phyloP scores from a whole-genome alignment of 2,329 filamentous ascomycete genomes.

The Huntiella bhutanensis region DNA sequence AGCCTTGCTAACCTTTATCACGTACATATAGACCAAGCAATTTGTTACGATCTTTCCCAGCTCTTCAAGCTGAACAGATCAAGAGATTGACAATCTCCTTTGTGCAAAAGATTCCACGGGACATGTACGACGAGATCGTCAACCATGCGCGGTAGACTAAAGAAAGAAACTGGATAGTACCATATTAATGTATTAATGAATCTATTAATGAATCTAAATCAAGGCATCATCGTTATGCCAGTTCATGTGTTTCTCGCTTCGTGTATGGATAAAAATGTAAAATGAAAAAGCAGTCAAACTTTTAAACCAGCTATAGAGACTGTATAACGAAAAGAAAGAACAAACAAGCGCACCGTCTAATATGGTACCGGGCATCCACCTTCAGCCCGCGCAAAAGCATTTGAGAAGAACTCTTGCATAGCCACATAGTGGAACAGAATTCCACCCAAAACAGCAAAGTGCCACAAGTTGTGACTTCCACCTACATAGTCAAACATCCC shows the following conservation, averaged over 20 bases:
- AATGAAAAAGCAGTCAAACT: not conserved
- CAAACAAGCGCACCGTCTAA: not conserved
- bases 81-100: conserved; percentile 73
- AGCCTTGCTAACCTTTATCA: conserved; percentile 6
- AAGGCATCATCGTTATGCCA: not conserved
- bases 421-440: conserved; percentile 95
- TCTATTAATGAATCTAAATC: not conserved
- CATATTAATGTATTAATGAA: not conserved
- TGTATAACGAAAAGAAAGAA: not conserved
- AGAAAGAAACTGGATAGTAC: too few relatives aligned
- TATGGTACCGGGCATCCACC: conserved; percentile 37
- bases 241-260: not conserved
- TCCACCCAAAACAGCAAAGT: conserved; percentile 79
- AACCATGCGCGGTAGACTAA: conserved; percentile 51
- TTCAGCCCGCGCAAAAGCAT: conserved; percentile 51
- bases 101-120: conserved; percentile 74
- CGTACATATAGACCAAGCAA: conserved; percentile 63
- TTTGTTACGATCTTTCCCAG: conserved; percentile 70
- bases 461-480: conserved; percentile 95
- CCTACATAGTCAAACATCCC: conserved; percentile 91
- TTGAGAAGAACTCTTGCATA: conserved; percentile 86
- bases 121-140: conserved; percentile 80
- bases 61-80: conserved; percentile 64
- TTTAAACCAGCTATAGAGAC: not conserved
- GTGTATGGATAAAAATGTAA: not conserved